Base-by-base conservation (phyloP, 495 filamentous ascomycete species). In the Bryoglossum gracile region DNA sequence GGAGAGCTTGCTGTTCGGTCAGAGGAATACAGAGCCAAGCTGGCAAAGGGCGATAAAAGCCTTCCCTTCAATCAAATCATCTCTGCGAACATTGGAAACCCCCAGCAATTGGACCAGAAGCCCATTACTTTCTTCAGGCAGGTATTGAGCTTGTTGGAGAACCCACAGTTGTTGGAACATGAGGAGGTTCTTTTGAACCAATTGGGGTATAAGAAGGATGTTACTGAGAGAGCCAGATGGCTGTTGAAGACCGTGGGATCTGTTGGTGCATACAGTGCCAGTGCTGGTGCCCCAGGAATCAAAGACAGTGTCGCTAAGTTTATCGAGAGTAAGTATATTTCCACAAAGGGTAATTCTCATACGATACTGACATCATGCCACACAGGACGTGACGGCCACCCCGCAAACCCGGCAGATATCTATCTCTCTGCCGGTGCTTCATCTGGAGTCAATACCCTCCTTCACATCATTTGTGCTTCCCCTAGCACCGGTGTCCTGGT, bases 41-140 rank as follows among this genome's bases (percentile, higher is more conserved):
- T 98, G 18, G 59, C 51, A 16, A 66, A 64, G 22, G 67, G 68
- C 26, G 25, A 21, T 18, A 75, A 80, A 59, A 73, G 78, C 48
- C 75, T 97, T 35, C 92, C 92, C 21, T 98, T 98, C 63, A 75
- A 86, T 54, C 74, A 85, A 51, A 82, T 98, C 59, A 91, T 98
- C 67, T 87, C 85, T 45, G 92, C 92, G 66, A 98, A 98, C 67
- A 98, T 98, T 62, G 92, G 94, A 56, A 98, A 98, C 70, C 92
- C 94, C 5, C 92, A 98, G 63, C 94, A 97, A 68, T 82, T 98
- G 46, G 92, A 94, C 68, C 92, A 98, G 74, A 92, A 95, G 74
- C 92, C 92, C 56, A 89, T 98, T 61, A 97, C 91, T 55, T 98
- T 94, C 76, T 94, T 98, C 82, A 83, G 92, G 47, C 94, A 98